Evolutionary conservation across 352 stramenopile species (phyloP), one percentile per base, ranked within the genome.

Genomic region (Phytophthora syringae): DNA sequence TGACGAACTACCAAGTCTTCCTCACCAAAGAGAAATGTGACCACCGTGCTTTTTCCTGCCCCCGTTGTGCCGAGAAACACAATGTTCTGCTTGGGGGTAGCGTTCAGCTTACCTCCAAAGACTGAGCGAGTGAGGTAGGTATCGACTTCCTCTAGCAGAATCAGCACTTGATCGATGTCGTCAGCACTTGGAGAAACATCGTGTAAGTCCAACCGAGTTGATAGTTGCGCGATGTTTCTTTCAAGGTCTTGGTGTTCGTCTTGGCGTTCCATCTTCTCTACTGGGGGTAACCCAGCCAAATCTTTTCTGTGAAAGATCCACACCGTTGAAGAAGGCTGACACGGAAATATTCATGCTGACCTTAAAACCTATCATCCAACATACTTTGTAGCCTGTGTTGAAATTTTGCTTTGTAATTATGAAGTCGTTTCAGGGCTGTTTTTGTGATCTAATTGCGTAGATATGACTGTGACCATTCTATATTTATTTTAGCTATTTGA

Each of bases 1-100:
- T 56, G 60, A 11, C 27, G 60, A 11, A 74, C 66, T 21, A 58
- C 5, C n/a, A 63, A 42, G 15, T 15, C 21, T 0, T 53, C 53
- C 11, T 63, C 20, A 3, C 66, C 60, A 34, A 70, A 66, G 12
- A 74, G 66, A 12, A 74, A 70, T 20, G 60, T 70, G n/a, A 65
- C 47, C 2, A 74, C 40, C 0, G 52, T 62, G 44, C 40, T 60
- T 43, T 74, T 74, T 2, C 60, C 66, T 4, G 36, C 49, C 0
- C 64, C 66, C 13, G 34, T 70, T 4, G 60, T 70, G 0, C 53
- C 66, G 13, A 74, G 40, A 25, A 70, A 28, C 3, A 66, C 60
- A 49, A 67, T 43, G 30, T 63, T 74, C 0, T 30, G 6, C 11
- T 61, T 22, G 7, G 11, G 5, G n/a, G n/a, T n/a, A 11, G 15